phyloP scores from a whole-genome alignment of 306 rosid species.

The Acacia acuminata region DNA sequence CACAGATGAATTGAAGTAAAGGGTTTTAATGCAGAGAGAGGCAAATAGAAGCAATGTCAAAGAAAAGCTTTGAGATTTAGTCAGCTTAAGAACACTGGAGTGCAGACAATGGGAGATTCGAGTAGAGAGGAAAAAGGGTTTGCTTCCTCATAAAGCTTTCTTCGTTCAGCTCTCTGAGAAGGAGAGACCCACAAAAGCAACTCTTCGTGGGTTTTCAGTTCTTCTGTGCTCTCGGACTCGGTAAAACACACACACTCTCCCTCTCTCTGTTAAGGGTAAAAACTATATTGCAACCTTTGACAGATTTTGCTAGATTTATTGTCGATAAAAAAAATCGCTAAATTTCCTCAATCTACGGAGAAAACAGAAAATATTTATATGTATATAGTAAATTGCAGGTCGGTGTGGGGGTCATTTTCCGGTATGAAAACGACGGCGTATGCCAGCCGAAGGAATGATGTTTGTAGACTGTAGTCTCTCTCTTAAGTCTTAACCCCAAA shows the following conservation, averaged over 20 bases:
- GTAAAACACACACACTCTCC: not conserved
- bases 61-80: constrained; percentile 15
- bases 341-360: not conserved
- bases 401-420: not conserved
- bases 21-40: constrained; percentile 1
- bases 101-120: not conserved
- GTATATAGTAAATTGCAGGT: not conserved
- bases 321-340: not conserved
- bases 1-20: constrained; percentile 16
- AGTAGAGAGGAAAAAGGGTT: constrained; percentile 16
- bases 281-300: not conserved
- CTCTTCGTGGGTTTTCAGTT: not conserved
- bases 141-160: constrained; percentile 38
- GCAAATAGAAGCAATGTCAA: constrained; percentile 29
- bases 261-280: not conserved
- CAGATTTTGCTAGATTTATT: not conserved
- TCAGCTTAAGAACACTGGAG: constrained; percentile 9
- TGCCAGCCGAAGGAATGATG: not conserved
- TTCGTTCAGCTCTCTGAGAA: constrained; percentile 14
- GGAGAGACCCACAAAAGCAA: not conserved
- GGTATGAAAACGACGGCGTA: not conserved
- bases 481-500: no score
- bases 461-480: no score
- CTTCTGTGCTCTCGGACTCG: not conserved
- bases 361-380: no score